Percentiles rank a stretch among this genome's conserved stretches.
phyloP scores from a whole-genome alignment of 768 basidiomycete species.

The Mycena pura region DNA sequence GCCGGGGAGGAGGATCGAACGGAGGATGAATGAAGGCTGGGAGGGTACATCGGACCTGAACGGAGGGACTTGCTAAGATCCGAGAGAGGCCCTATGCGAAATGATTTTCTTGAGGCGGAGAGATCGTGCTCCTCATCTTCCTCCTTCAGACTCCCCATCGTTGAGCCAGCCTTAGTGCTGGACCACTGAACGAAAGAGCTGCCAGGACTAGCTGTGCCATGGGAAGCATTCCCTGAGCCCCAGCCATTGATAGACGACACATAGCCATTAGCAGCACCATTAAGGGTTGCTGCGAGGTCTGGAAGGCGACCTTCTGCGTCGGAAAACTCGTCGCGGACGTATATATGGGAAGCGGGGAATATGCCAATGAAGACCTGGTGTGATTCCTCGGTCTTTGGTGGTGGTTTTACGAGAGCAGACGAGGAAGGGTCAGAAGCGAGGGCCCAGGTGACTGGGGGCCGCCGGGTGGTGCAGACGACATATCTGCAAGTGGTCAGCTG shows the following conservation, averaged over 20 bases:
- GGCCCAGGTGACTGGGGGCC: conserved; percentile 74
- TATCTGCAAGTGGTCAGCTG: conserved; percentile 56
- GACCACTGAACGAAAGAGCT: conserved; percentile 55
- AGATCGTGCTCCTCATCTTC: conserved; percentile 62
- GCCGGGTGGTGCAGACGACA: conserved; percentile 82
- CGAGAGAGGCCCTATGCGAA: conserved; percentile 75
- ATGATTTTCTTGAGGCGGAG: conserved; percentile 58
- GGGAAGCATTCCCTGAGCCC: conserved; percentile 26
- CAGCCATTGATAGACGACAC: conserved; percentile 19
- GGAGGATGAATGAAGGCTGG: conserved; percentile 62
- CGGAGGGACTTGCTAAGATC: conserved; percentile 79
- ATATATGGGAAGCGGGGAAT: conserved; percentile 89
- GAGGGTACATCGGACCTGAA: conserved; percentile 75
- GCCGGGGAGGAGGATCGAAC: conserved; percentile 66
- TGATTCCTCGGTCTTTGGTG: conserved; percentile 71
- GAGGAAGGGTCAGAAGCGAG: conserved; percentile 63
- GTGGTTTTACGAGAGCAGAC: conserved; percentile 50
- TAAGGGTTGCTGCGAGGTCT: conserved; percentile 69
- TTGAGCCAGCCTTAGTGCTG: conserved; percentile 46
- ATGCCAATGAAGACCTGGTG: conserved; percentile 95
- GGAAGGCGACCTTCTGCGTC: conserved; percentile 89
- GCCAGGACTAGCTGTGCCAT: conserved; percentile 51
- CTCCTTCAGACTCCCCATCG: conserved; percentile 67
- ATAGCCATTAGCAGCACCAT: conserved; percentile 39
- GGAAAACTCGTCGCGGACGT: conserved; percentile 83